Conservation (phyloP, 1,139 yeast species). For the Magnusiomyces fungicola region DNA sequence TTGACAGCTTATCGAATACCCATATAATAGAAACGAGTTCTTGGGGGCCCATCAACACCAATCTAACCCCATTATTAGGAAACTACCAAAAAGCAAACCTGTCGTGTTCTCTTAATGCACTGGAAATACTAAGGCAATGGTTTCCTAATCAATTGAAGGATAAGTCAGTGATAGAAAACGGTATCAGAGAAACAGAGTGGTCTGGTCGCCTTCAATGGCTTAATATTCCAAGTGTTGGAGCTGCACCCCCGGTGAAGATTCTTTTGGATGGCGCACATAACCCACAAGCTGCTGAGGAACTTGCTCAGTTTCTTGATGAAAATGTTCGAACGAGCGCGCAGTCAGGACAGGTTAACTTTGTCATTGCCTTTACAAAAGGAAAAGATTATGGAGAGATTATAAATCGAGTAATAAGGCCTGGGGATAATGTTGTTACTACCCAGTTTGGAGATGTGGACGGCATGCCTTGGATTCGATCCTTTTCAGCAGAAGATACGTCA, state of each 20-base stretch:
- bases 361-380: constrained; percentile 71
- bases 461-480: constrained; percentile 84
- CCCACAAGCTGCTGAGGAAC: constrained; percentile 67
- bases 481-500: constrained; percentile 37
- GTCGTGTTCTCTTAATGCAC: constrained; percentile 56
- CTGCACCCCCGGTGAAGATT: constrained; percentile 45
- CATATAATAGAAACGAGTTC: constrained; percentile 8
- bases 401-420: constrained; percentile 40
- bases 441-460: constrained; percentile 64
- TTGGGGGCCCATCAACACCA: constrained; percentile 20
- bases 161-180: constrained; percentile 37
- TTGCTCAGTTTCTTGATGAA: constrained; percentile 41
- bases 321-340: constrained; percentile 20
- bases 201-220: constrained; percentile 36
- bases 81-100: constrained; percentile 64
- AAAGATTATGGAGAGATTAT: constrained; percentile 52
- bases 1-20: constrained; percentile 5
- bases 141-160: constrained; percentile 22
- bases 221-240: constrained; percentile 41
- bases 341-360: constrained; percentile 44
- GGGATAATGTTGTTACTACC: constrained; percentile 56
- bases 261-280: constrained; percentile 93
- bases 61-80: constrained; percentile 55
- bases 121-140: constrained; percentile 33
- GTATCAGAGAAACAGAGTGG: constrained; percentile 41